Evolutionary conservation across 2,329 filamentous ascomycete genomes (phyloP), one percentile per base, ranked within the genome.

Genomic region (Phaeosphaeriaceae sp.): DNA sequence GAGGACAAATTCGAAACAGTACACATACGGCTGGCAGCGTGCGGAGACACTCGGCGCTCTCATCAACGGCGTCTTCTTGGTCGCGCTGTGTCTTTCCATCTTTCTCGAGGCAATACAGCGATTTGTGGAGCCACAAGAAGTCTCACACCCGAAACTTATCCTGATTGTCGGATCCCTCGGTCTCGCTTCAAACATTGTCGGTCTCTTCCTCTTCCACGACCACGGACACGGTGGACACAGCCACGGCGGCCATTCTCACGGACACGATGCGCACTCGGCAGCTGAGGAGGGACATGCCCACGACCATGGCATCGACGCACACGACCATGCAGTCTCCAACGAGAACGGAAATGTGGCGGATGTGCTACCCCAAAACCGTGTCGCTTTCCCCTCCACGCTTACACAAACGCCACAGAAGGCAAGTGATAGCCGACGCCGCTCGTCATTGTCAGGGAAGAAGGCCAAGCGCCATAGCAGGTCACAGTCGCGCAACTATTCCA

Each of bases 21-120:
- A 95, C 77, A 97, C 95, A 17, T 99, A 97, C 78, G 95, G 95
- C 57, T 99, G 94, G 92, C 91, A 98, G 83, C 92, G 95, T 68
- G 95, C 95, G 35, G 95, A 99, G 83, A 98, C 97, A 11, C 85
- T 99, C 6, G 95, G 95, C 73, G 95, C 95, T 49, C 89, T 98
- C 70, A 92, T 98, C 80, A 99, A 99, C 73, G 95, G 95, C 67
- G 94, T 98, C 48, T 99, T 99, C 82, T 85, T 99, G 47, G 95
- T 99, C 73, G 95, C 95, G 8, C 87, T 99, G 9, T 99, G 95
- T 81, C 85, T 99, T 56, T 96, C 94, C 52, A 99, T 99, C 78
- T 91, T 98, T 73, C 89, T 99, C 70, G 95, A 99, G 79, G 95
- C 95, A 17, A 86, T 97, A 60, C 93, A 94, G 71, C 91, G 95